Evolutionary conservation across 2,329 filamentous ascomycete genomes (phyloP).

Genomic region (Stagonosporopsis chrysanthemi): DNA sequence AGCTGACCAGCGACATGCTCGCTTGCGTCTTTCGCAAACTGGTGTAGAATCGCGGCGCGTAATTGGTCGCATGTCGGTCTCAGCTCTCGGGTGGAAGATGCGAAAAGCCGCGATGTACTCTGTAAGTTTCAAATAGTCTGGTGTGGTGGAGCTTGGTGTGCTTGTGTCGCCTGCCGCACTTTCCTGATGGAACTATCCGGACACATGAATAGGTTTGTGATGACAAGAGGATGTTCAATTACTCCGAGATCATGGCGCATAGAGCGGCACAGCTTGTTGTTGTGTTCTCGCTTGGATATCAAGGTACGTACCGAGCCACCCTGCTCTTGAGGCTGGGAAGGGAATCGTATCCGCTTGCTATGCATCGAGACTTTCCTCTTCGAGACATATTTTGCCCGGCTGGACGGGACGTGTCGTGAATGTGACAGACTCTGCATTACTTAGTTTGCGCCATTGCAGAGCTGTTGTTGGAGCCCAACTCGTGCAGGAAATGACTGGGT

Average conservation of each 20-base stretch:
- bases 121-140: slow-evolving; percentile 20
- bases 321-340: slow-evolving; percentile 18
- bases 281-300: slow-evolving; percentile 16
- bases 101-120: slow-evolving; percentile 15
- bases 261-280: slow-evolving; percentile 3
- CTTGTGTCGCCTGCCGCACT: slow-evolving; percentile 13
- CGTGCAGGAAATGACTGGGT: slow-evolving; percentile 25
- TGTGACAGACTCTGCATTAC: slow-evolving; percentile 17
- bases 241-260: slow-evolving; percentile 16
- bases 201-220: neutral
- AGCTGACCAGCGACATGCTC: slow-evolving; percentile 5
- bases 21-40: slow-evolving; percentile 4
- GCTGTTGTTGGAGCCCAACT: slow-evolving; percentile 22
- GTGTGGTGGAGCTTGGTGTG: slow-evolving; percentile 17
- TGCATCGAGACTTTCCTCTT: slow-evolving; percentile 5
- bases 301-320: slow-evolving; percentile 21
- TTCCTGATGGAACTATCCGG: slow-evolving; percentile 6
- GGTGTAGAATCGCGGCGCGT: slow-evolving; percentile 11
- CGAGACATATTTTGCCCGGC: slow-evolving; percentile 17
- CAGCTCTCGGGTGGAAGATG: slow-evolving; percentile 11
- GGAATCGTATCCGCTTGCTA: slow-evolving; percentile 11
- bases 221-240: slow-evolving; percentile 1
- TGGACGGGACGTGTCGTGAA: slow-evolving; percentile 31
- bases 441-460: slow-evolving; percentile 13
- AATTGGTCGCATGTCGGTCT: slow-evolving; percentile 15